Conservation (phyloP, 148 eudicot genomes). For the Fagopyrum homotropicum region DNA sequence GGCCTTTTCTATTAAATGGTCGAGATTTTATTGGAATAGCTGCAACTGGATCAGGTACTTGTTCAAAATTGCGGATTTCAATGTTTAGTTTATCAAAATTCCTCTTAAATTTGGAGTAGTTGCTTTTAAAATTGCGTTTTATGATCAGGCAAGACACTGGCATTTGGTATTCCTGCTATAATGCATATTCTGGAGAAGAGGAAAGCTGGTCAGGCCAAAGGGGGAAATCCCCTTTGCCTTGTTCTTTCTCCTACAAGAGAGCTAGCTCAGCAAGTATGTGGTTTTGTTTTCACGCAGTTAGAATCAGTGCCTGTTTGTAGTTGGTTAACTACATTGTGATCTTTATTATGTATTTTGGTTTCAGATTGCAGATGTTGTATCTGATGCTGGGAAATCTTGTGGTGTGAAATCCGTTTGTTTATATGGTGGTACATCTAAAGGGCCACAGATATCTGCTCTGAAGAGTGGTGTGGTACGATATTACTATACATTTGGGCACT, state of each 20-base stretch:
- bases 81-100: not conserved
- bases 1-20: slow-evolving; percentile 77
- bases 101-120: not conserved
- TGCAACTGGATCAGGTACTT: slow-evolving; percentile 90
- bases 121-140: not conserved
- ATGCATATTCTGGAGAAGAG: slow-evolving; percentile 64
- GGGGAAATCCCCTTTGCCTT: slow-evolving; percentile 72
- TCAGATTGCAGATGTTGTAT: slow-evolving; percentile 85
- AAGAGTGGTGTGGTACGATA: slow-evolving; percentile 85
- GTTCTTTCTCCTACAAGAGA: slow-evolving; percentile 94
- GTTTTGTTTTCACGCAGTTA: not conserved
- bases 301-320: not conserved
- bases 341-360: slow-evolving; percentile 13
- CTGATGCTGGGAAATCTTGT: slow-evolving; percentile 73
- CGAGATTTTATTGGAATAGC: slow-evolving; percentile 97
- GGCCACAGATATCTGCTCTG: slow-evolving; percentile 71
- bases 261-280: slow-evolving; percentile 90
- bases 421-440: slow-evolving; percentile 95
- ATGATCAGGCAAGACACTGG: slow-evolving; percentile 83
- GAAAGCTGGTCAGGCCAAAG: slow-evolving; percentile 39
- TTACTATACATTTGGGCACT: not conserved
- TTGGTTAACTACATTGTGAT: not conserved
- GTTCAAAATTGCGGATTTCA: not conserved
- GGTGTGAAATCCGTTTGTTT: slow-evolving; percentile 67
- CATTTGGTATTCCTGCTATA: slow-evolving; percentile 94